These are phyloP conservation scores for Pythium sp. DNA, from an alignment of 352 stramenopile species.

Conservation along the genomic window DNA sequence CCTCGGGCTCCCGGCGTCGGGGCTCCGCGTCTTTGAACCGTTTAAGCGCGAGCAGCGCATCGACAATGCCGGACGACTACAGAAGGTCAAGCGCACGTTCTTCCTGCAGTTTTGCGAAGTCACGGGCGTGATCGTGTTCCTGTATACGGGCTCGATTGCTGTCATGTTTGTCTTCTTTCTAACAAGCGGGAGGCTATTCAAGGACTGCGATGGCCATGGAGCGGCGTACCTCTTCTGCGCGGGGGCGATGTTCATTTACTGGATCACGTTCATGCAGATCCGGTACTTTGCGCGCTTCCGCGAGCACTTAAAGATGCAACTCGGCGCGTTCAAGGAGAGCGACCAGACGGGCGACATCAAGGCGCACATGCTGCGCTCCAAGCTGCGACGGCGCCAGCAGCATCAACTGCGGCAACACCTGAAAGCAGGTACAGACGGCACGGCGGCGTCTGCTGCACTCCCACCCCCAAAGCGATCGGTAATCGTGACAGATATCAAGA, in stretches of 20 bases:
- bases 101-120: conserved; percentile 78
- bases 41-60: conserved; percentile 71
- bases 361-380: conserved; percentile 59
- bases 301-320: conserved; percentile 84
- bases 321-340: conserved; percentile 78
- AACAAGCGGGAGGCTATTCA: conserved; percentile 52
- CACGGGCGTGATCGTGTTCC: conserved; percentile 50
- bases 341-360: conserved; percentile 81
- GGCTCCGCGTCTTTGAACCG: conserved; percentile 61
- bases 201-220: conserved; percentile 40
- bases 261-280: conserved; percentile 62
- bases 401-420: conserved; percentile 29
- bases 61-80: conserved; percentile 47
- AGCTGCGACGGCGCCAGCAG: conserved; percentile 43
- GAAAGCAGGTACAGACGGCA: conserved; percentile 15
- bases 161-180: conserved; percentile 57
- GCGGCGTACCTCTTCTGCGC: conserved; percentile 47
- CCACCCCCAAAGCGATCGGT: conserved; percentile 26
- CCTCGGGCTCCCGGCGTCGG: conserved; percentile 60
- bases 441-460: neutral
- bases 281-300: conserved; percentile 73
- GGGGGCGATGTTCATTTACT: conserved; percentile 49
- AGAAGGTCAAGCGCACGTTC: conserved; percentile 79
- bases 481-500: conserved; percentile 53
- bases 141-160: conserved; percentile 47